phyloP scores from a whole-genome alignment of 129 eudicot species.

The Saposhnikovia divaricata region DNA sequence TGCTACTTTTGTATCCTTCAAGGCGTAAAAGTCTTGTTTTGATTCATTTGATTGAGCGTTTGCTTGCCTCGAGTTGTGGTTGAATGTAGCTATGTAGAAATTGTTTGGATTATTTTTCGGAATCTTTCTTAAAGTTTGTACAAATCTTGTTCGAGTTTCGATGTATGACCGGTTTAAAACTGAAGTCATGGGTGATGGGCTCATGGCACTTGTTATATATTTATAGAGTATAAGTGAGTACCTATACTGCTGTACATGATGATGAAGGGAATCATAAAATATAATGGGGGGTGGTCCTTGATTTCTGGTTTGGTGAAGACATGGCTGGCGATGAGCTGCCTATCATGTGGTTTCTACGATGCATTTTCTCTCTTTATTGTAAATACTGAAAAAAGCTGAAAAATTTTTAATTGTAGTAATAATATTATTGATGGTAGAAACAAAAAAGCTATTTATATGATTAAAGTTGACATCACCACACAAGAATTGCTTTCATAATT shows the following conservation, averaged over 20 bases:
- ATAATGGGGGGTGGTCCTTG: background rate
- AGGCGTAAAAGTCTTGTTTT: background rate
- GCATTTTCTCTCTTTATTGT: background rate
- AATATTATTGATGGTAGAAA: background rate
- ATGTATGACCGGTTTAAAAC: background rate
- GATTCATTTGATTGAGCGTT: background rate
- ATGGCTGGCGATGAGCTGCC: conserved; percentile 2
- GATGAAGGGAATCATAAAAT: background rate
- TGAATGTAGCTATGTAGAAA: background rate
- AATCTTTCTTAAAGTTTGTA: background rate
- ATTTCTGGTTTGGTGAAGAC: background rate
- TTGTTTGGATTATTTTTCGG: background rate
- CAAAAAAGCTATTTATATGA: background rate
- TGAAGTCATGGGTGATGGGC: background rate
- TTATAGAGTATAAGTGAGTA: no score
- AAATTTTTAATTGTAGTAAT: background rate
- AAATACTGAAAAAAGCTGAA: background rate
- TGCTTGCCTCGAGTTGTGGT: background rate
- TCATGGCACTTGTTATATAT: background rate
- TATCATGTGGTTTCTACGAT: background rate
- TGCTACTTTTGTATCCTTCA: background rate
- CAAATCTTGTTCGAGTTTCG: background rate
- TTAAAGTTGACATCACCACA: background rate
- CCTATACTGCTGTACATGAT: background rate
- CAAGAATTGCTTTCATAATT: background rate